phyloP scores from a whole-genome alignment of 495 filamentous ascomycete genomes.

The Trichoderma orchidacearum region DNA sequence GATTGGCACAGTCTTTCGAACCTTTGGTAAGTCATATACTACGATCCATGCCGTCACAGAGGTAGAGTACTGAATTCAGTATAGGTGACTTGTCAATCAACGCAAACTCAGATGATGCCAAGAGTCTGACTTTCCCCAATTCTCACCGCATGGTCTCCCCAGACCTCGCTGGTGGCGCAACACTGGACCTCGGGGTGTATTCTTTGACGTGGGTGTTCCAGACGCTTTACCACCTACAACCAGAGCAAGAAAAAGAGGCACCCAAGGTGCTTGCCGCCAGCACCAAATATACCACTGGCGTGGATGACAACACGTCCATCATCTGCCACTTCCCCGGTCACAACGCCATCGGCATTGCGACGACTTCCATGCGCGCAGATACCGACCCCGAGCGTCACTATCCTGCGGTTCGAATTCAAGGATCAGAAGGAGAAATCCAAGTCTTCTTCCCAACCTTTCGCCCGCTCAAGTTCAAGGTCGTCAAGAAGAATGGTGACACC shows the following conservation, averaged over 20 bases:
- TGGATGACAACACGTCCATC: constrained; percentile 71
- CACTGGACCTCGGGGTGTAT: constrained; percentile 87
- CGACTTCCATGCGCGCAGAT: constrained; percentile 55
- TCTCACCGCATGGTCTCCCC: constrained; percentile 73
- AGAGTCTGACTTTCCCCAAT: constrained; percentile 27
- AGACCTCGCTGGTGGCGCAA: constrained; percentile 71
- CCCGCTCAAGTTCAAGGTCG: constrained; percentile 50
- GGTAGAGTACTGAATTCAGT: neutral
- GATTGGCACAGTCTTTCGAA: constrained; percentile 67
- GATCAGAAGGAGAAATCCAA: constrained; percentile 75
- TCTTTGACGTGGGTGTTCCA: constrained; percentile 90
- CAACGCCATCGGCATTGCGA: constrained; percentile 60
- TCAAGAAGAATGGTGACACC: constrained; percentile 31
- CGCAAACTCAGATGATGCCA: constrained; percentile 21
- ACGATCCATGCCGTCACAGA: too few relatives aligned
- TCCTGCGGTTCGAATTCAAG: constrained; percentile 72
- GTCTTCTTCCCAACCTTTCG: constrained; percentile 62
- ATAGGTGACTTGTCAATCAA: constrained; percentile 46
- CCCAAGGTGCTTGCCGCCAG: constrained; percentile 43
- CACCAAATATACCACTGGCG: constrained; percentile 65
- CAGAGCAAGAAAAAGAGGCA: constrained; percentile 37
- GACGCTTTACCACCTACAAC: constrained; percentile 69
- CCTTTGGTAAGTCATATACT: constrained; percentile 39
- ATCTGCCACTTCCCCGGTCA: constrained; percentile 61
- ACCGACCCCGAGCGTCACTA: constrained; percentile 51